Base-by-base conservation (phyloP, 805 yeast genomes). In the Yamadazyma scolyti region DNA sequence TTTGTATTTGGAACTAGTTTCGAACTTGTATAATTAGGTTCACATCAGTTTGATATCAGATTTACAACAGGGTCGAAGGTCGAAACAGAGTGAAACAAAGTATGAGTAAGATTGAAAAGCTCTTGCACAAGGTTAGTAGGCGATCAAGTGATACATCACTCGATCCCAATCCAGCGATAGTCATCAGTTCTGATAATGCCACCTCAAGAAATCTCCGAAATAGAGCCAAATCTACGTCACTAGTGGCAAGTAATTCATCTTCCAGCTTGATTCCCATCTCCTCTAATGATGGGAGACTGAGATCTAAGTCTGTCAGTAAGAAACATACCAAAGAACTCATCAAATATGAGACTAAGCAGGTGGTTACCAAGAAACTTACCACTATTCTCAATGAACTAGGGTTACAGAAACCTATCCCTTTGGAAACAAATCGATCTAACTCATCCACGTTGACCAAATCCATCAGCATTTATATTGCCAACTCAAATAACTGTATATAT, bases 401-500 rank as follows among this genome's bases (percentile, higher is more conserved):
- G 1, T 46, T 65, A 17, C 70, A 65, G 37, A 47, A 43, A 22
- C 71, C 72, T 6, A 50, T 64, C 3, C 56, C 67, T 9, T 43
- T 65, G 27, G 55, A 53, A 27, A 49, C 62, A 1, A 40, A 52
- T 15, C 48, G 44, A 22, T 48, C 55, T 14, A 43, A 40, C 9
- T 30, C 46, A 15, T 52, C 59, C 1, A 44, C 48, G 6, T 30
- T 46, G 1, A 46, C 63, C 13, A 61, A 61, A 34, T 36, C 52
- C 11, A 33, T 57, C 21, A 52, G 47, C 28, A 33, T 61, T 3
- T 58, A 56, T 32, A 58, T 65, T 17, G 57, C 70, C 15, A 65
- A 63, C 40, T 39, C 65, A 11, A 56, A 58, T 36, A 65, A 65
- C 36, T 61, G 67, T 23, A 52, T 65, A 8, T 65, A 54, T 39